A percentile compares a stretch with the other conserved stretches of the same genome.
These are phyloP conservation scores for Herpetomonas samuelpessoai DNA, from an alignment of 208 protist species.

Conservation along the genomic window DNA sequence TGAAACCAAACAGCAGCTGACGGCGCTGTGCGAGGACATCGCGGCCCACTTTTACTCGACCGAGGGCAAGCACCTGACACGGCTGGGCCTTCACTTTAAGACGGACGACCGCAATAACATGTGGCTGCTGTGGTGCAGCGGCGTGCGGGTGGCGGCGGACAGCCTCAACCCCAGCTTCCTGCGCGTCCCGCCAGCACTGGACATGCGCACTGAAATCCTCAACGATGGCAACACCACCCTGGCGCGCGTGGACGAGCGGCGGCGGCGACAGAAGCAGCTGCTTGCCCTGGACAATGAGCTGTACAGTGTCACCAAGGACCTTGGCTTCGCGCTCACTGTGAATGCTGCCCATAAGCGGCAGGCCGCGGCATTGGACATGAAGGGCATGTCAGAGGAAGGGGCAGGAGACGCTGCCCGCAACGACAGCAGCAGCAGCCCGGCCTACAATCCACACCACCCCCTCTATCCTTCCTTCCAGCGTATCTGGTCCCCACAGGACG, in stretches of 20 bases:
- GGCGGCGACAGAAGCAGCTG: slow-evolving; percentile 61
- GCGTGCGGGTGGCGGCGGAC: slow-evolving; percentile 65
- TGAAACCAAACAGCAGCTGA: slow-evolving; percentile 70
- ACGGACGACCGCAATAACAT: slow-evolving; percentile 65
- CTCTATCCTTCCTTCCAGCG: slow-evolving; percentile 46
- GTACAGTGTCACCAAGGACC: slow-evolving; percentile 69
- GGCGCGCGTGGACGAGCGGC: slow-evolving; percentile 31
- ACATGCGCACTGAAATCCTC: slow-evolving; percentile 65
- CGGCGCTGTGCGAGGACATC: slow-evolving; percentile 74
- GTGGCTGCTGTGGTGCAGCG: slow-evolving; percentile 86
- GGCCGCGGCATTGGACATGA: slow-evolving; percentile 50
- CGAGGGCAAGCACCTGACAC: slow-evolving; percentile 81
- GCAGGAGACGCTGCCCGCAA: too few species aligned
- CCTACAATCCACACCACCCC: slow-evolving; percentile 43
- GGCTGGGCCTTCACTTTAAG: slow-evolving; percentile 82
- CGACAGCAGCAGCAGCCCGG: slow-evolving; percentile 5
- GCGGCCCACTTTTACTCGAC: slow-evolving; percentile 83
- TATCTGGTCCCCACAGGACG: slow-evolving; percentile 21
- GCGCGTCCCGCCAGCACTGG: slow-evolving; percentile 59
- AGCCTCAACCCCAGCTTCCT: slow-evolving; percentile 68
- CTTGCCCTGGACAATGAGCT: slow-evolving; percentile 75
- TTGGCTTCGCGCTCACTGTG: slow-evolving; percentile 65
- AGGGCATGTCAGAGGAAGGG: slow-evolving; percentile 10
- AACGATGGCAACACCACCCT: slow-evolving; percentile 67
- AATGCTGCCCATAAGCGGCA: slow-evolving; percentile 69